phyloP scores from a whole-genome alignment of 2,329 filamentous ascomycete genomes.

The Teratosphaeria destructans region DNA sequence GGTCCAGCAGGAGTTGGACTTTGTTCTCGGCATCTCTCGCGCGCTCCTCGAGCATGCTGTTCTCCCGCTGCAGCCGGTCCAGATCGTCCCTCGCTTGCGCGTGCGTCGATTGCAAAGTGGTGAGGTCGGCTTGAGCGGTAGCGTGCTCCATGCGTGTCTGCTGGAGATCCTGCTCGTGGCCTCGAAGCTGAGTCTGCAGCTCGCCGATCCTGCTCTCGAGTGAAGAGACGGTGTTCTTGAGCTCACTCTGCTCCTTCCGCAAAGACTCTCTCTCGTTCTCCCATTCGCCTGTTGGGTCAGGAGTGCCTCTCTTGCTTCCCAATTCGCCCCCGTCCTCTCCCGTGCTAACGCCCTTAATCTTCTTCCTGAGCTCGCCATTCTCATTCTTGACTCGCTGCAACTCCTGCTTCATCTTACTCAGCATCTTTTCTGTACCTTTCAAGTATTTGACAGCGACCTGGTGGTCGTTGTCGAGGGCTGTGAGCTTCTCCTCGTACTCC shows the following conservation, averaged over 20 bases:
- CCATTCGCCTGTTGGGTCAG: constrained; percentile 48
- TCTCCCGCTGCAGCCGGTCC: constrained; percentile 74
- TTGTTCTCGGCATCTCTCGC: constrained; percentile 86
- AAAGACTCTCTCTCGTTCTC: constrained; percentile 61
- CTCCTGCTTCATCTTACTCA: constrained; percentile 97
- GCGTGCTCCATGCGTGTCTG: constrained; percentile 44
- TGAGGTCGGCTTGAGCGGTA: constrained; percentile 39
- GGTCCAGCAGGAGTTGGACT: constrained; percentile 83
- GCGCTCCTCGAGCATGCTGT: constrained; percentile 67
- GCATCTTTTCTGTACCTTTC: constrained; percentile 97
- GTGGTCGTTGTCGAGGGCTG: constrained; percentile 92
- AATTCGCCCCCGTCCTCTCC: constrained; percentile 15
- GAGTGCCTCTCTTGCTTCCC: constrained; percentile 20
- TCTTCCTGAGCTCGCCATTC: constrained; percentile 70
- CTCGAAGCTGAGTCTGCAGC: constrained; percentile 59
- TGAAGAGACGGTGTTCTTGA: constrained; percentile 53
- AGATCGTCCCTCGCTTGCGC: constrained; percentile 49
- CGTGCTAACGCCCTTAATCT: constrained; percentile 44
- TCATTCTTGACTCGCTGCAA: constrained; percentile 83
- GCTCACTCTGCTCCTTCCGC: constrained; percentile 56
- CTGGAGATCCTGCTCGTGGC: constrained; percentile 59
- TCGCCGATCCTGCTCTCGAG: constrained; percentile 62
- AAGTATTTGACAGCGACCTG: constrained; percentile 97
- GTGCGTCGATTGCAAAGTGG: constrained; percentile 33
- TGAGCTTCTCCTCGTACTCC: constrained; percentile 82